Conservation (phyloP, 371 early-diverging fungal species). For the Mucor plumbeus region DNA sequence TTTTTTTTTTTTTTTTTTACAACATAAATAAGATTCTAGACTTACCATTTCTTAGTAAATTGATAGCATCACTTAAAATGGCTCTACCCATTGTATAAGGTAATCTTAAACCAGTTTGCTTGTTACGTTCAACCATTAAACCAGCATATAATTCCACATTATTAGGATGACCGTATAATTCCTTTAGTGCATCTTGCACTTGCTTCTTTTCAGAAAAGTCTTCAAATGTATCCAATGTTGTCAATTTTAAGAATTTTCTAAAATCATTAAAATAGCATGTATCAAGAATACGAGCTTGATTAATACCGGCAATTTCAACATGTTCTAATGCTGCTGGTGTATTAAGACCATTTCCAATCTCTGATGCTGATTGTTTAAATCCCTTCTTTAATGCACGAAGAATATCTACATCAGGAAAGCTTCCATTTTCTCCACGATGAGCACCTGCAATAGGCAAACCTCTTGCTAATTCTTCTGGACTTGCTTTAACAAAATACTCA, state of each 20-base stretch:
- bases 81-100: conserved; percentile 57
- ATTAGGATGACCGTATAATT: conserved; percentile 50
- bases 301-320: conserved; percentile 56
- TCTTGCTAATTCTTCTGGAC: conserved; percentile 37
- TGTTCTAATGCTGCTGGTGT: conserved; percentile 47
- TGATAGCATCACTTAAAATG: conserved; percentile 59
- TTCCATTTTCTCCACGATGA: conserved; percentile 46
- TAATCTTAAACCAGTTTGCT: conserved; percentile 45
- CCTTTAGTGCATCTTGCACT: conserved; percentile 47
- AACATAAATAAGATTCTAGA: too few relatives aligned
- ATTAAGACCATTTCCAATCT: conserved; percentile 50
- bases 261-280: conserved; percentile 57
- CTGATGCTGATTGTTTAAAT: conserved; percentile 37
- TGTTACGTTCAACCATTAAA: conserved; percentile 49
- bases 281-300: conserved; percentile 41
- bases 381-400: conserved; percentile 29
- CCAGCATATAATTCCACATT: conserved; percentile 59
- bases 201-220: conserved; percentile 47
- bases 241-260: conserved; percentile 46
- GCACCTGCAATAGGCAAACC: conserved; percentile 47
- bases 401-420: conserved; percentile 44
- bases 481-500: conserved; percentile 39
- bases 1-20: too few relatives aligned
- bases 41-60: conserved; percentile 57
- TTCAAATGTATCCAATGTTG: conserved; percentile 40